phyloP scores from a whole-genome alignment of 345 rosid genomes.

The Brassica napus region DNA sequence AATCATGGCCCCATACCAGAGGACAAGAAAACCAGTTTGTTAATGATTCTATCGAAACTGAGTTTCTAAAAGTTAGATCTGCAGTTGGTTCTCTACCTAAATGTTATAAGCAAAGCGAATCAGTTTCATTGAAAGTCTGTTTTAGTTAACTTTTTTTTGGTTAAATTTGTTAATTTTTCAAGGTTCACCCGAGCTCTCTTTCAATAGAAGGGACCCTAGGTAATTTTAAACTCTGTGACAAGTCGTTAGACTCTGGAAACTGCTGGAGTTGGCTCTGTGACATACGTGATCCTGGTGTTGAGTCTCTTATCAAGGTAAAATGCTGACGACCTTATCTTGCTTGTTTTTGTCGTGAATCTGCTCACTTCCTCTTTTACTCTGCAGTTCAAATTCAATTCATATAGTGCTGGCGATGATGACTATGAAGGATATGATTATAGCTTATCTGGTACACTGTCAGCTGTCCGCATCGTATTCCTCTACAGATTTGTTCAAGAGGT shows the following conservation, averaged over 20 bases:
- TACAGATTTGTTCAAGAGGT: conserved; percentile 98
- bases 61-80: conserved; percentile 6
- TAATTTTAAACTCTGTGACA: conserved; percentile 90
- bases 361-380: conserved; percentile 38
- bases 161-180: conserved; percentile 35
- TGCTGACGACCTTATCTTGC: conserved; percentile 11
- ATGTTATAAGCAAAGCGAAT: conserved; percentile 3
- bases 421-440: conserved; percentile 96
- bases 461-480: conserved; percentile 92
- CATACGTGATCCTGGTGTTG: conserved; percentile 92
- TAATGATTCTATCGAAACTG: background rate
- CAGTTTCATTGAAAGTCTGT: conserved; percentile 4
- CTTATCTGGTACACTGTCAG: conserved; percentile 86
- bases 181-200: conserved; percentile 92
- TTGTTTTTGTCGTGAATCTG: conserved; percentile 22
- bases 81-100: conserved; percentile 4
- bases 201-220: conserved; percentile 92
- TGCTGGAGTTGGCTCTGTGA: conserved; percentile 98
- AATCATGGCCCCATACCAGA: background rate
- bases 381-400: conserved; percentile 89
- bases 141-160: conserved; percentile 19
- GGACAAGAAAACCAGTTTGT: conserved; percentile 12
- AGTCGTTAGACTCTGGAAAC: conserved; percentile 75
- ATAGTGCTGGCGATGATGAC: conserved; percentile 89
- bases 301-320: conserved; percentile 87